A percentile compares a stretch with the other conserved stretches of the same genome.
These are phyloP conservation scores for Chlorella sp. DNA, from an alignment of 139 green algal species.

Conservation along the genomic window DNA sequence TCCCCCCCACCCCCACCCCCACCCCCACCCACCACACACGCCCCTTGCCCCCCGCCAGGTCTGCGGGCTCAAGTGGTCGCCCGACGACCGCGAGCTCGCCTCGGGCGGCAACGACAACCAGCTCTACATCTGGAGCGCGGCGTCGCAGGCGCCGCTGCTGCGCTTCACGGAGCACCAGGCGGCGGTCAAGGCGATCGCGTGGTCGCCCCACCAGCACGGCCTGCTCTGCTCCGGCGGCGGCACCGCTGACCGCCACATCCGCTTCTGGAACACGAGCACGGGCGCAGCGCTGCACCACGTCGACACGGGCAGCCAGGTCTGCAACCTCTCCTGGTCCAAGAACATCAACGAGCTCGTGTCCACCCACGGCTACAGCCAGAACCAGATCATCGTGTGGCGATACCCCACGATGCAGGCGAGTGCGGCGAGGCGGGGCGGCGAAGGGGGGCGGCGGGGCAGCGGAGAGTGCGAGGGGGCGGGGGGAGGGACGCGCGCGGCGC, in stretches of 20 bases:
- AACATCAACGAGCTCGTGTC: conserved; percentile 98
- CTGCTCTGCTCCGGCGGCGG: conserved; percentile 93
- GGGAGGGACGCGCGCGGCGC: too few species aligned
- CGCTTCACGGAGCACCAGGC: conserved; percentile 78
- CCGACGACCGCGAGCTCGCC: conserved; percentile 82
- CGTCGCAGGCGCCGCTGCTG: conserved; percentile 51
- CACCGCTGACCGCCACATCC: conserved; percentile 94
- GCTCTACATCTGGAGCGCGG: conserved; percentile 70
- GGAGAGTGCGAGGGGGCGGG: neutral
- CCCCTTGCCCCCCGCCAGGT: conserved; percentile 63
- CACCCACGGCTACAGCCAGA: conserved; percentile 98
- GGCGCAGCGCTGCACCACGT: conserved; percentile 71
- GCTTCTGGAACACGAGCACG: conserved; percentile 96
- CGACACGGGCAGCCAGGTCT: conserved; percentile 92
- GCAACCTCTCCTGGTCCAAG: conserved; percentile 95
- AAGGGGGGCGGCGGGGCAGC: neutral
- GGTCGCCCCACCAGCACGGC: conserved; percentile 96
- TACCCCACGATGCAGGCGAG: conserved; percentile 66
- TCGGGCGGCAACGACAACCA: conserved; percentile 90
- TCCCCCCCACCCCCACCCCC: neutral
- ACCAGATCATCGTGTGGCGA: conserved; percentile 86
- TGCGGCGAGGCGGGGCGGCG: neutral
- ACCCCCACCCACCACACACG: neutral
- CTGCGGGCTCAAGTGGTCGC: conserved; percentile 84
- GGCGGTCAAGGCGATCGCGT: conserved; percentile 96